These are phyloP conservation scores for Pseudogymnoascus sp. DNA, from an alignment of 2,329 filamentous ascomycete genomes.

Conservation along the genomic window DNA sequence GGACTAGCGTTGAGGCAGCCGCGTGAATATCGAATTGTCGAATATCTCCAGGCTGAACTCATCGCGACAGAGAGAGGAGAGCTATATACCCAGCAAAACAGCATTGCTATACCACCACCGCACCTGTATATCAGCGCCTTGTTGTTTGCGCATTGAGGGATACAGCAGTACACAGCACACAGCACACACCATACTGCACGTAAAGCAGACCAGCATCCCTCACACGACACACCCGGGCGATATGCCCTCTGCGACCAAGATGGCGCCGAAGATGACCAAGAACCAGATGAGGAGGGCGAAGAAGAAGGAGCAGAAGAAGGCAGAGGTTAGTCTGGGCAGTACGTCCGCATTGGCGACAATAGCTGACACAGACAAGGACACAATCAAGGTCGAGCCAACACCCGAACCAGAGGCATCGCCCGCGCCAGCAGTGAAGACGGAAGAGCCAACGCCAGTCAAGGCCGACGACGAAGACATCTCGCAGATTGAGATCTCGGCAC, in stretches of 20 bases:
- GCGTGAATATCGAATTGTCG: conserved; percentile 8
- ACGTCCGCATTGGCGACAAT: not conserved
- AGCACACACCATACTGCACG: not conserved
- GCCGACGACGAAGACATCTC: conserved; percentile 27
- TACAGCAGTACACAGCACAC: not conserved
- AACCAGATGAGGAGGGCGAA: conserved; percentile 88
- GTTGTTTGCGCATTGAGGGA: not conserved
- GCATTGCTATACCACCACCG: not conserved
- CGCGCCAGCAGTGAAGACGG: conserved; percentile 25
- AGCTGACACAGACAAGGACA: conserved; percentile 17
- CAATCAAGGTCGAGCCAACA: conserved; percentile 27
- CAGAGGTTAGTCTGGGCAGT: conserved; percentile 37
- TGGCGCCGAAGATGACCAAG: conserved; percentile 56
- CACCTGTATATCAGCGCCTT: not conserved
- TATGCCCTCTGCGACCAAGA: conserved; percentile 28
- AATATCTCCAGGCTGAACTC: conserved; percentile 2
- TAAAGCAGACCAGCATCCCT: not conserved
- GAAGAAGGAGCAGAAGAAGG: conserved; percentile 85
- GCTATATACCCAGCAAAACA: not conserved
- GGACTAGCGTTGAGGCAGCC: not conserved
- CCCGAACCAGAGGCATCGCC: conserved; percentile 21
- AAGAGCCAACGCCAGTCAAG: conserved; percentile 30
- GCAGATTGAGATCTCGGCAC: conserved; percentile 37
- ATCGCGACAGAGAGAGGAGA: not conserved
- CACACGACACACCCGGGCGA: conserved; percentile 13